Conservation (phyloP, 2,329 filamentous ascomycete species). For the Venturia nashicola region DNA sequence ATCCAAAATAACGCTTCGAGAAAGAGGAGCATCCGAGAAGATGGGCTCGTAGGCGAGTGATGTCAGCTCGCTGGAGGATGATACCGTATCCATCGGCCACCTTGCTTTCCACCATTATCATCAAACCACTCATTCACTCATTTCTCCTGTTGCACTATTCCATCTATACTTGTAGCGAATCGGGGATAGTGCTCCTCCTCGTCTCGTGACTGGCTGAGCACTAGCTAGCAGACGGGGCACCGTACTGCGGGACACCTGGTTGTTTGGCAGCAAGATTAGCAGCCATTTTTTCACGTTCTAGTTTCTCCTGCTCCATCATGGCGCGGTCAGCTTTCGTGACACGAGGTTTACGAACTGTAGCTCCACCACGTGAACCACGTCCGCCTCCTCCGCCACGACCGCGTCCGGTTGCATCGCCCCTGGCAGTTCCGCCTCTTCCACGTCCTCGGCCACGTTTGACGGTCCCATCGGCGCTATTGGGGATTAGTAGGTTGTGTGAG, state of each 20-base stretch:
- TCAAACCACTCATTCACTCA: too few species aligned
- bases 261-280: constrained; percentile 26
- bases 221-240: background rate
- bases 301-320: constrained; percentile 69
- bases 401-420: constrained; percentile 27
- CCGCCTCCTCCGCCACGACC: constrained; percentile 37
- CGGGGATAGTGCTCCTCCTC: background rate
- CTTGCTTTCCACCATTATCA: background rate
- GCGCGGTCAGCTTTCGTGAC: constrained; percentile 78
- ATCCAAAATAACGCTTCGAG: too few species aligned
- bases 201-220: background rate
- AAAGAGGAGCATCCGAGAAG: too few species aligned
- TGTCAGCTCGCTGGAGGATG: background rate
- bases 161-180: background rate
- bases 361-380: constrained; percentile 63
- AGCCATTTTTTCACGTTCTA: constrained; percentile 51
- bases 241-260: constrained; percentile 17
- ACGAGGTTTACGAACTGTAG: constrained; percentile 66
- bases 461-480: constrained; percentile 55
- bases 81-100: background rate
- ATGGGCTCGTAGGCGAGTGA: too few species aligned
- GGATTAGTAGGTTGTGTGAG: background rate
- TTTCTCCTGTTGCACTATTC: background rate
- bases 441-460: constrained; percentile 54
- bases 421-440: constrained; percentile 35